These are phyloP conservation scores for Pichia norvegensis DNA, from an alignment of 1,139 yeast genomes.

Conservation along the genomic window DNA sequence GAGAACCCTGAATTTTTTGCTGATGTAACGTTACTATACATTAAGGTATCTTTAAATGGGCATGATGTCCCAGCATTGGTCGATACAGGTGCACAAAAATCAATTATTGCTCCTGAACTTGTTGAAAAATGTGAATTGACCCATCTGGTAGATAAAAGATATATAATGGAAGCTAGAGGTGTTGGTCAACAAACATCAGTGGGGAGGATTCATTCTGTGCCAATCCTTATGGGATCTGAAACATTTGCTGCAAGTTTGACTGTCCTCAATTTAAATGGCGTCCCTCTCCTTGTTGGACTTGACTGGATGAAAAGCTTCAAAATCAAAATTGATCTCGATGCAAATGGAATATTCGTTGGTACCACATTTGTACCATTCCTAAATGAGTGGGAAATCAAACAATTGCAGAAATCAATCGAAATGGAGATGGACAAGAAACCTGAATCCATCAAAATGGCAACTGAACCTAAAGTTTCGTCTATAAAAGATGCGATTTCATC, in stretches of 20 bases:
- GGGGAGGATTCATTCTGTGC: constrained; percentile 87
- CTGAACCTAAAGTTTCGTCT: background rate
- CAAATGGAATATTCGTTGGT: constrained; percentile 65
- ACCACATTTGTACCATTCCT: constrained; percentile 31
- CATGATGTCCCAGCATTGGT: constrained; percentile 83
- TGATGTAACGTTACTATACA: constrained; percentile 70
- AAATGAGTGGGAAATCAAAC: constrained; percentile 19
- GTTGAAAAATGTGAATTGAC: constrained; percentile 68
- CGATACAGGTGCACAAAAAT: constrained; percentile 92
- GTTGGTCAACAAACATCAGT: constrained; percentile 76
- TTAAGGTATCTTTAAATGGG: constrained; percentile 71
- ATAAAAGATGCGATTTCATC: background rate
- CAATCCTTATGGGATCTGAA: constrained; percentile 64
- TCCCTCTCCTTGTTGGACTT: constrained; percentile 53
- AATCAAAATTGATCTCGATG: constrained; percentile 68
- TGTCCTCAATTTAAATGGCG: constrained; percentile 63
- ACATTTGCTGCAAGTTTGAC: constrained; percentile 74
- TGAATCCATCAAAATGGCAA: background rate
- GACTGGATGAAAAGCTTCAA: constrained; percentile 86
- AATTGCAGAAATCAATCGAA: constrained; percentile 12
- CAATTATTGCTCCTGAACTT: constrained; percentile 69
- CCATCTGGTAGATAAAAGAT: constrained; percentile 73
- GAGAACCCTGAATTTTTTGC: constrained; percentile 87
- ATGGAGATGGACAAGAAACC: constrained; percentile 1
- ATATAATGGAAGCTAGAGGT: constrained; percentile 78